Evolutionary conservation across 2,329 filamentous ascomycete genomes (phyloP), one percentile per base, ranked within the genome.

Genomic region (Aspergillus sp.): DNA sequence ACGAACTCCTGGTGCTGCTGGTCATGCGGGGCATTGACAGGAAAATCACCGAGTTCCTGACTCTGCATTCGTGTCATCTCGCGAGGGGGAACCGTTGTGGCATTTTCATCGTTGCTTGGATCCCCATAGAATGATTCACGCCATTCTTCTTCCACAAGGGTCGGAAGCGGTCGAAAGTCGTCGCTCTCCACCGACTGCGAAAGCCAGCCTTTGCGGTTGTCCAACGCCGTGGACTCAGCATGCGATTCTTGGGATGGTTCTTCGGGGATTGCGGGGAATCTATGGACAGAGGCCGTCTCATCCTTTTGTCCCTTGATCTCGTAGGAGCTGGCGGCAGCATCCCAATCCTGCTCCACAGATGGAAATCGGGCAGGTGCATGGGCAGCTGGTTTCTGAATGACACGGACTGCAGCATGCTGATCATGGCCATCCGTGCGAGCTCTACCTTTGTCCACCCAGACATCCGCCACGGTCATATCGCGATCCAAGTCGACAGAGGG

Each of bases 361-460:
- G 49, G 44, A 29, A 53, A 58, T 15, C 58, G 48, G 10, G 45
- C 35, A 12, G 49, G 45, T 0, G 43, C 34, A 17, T 50, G 37
- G 2, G 27, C 11, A 3, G 46, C 30, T 6, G 57, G 53, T 12
- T 47, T 52, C 32, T 55, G 57, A 16, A 60, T 39, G 8, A 62
- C 57, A 8, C 55, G 51, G 2, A 61, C 48, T 1, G 43, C 47
- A 4, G 43, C 53, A 8, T 47, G 45, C 42, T 63, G 59, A 39
- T 63, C 59, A 19, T 46, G 41, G 5, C 53, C 53, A 26, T 61
- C 58, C 3, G 44, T 19, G 7, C 35, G 44, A 4, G 52, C 57
- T 27, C 55, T 56, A 2, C 59, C 59, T 24, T 40, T 49, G 32
- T 63, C 49, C 10, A 63, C 52, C 33, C 58, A 63, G 5, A 61